Evolutionary conservation across 169 alveolate genomes (phyloP).

Genomic region (Prorocentrum cordatum): DNA sequence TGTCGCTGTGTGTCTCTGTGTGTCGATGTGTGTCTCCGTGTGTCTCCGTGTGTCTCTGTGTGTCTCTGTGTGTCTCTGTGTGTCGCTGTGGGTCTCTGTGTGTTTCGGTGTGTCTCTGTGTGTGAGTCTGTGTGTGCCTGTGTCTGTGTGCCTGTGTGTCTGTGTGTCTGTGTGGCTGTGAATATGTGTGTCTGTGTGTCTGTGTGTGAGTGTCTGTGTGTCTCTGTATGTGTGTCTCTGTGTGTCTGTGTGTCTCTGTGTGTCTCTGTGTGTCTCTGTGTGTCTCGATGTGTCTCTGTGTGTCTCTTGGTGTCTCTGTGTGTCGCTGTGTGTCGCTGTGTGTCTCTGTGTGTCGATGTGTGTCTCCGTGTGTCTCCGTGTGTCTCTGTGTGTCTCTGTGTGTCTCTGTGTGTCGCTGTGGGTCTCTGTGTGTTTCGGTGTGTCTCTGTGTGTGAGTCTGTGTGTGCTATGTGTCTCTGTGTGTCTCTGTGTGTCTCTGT

Average conservation of each 20-base stretch:
- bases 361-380: not conserved
- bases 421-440: slow-evolving; percentile 7
- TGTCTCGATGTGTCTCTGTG: not conserved
- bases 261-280: not conserved
- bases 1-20: not conserved
- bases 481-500: not conserved
- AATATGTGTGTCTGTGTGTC: not conserved
- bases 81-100: slow-evolving; percentile 6
- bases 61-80: slow-evolving; percentile 14
- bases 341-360: not conserved
- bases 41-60: slow-evolving; percentile 7
- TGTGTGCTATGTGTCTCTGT: not conserved
- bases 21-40: slow-evolving; percentile 8
- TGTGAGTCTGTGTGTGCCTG: not conserved
- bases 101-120: slow-evolving; percentile 5
- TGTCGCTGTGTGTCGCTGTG: not conserved
- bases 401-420: slow-evolving; percentile 10
- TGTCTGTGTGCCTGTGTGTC: not conserved
- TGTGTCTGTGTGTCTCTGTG: not conserved
- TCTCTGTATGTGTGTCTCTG: not conserved
- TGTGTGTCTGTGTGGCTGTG: not conserved
- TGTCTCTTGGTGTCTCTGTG: not conserved
- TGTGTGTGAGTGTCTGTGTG: not conserved
- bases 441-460: not conserved
- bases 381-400: not conserved